Conservation (phyloP, 768 basidiomycete species). For the Tulasnella sp. region DNA sequence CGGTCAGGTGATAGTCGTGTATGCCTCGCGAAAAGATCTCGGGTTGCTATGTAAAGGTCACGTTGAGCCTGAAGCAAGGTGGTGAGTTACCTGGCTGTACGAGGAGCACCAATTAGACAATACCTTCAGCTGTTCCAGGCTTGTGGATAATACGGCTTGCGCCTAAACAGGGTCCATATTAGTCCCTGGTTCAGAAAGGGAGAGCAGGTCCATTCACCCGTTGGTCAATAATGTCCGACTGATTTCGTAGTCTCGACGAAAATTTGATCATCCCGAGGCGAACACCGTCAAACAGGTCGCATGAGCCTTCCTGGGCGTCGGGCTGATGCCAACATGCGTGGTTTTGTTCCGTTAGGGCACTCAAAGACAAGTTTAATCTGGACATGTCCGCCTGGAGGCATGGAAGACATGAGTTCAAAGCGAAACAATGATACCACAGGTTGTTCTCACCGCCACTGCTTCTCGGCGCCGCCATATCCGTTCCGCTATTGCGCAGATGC, state of each 20-base stretch:
- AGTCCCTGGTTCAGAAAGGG: not conserved
- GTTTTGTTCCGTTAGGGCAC: constrained; percentile 71
- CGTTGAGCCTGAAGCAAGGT: constrained; percentile 55
- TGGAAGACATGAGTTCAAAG: constrained; percentile 30
- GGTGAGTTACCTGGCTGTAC: not conserved
- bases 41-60: constrained; percentile 80
- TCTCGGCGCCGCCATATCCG: constrained; percentile 85
- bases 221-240: constrained; percentile 69
- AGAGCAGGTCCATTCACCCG: constrained; percentile 48
- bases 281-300: constrained; percentile 75
- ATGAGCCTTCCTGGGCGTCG: constrained; percentile 40
- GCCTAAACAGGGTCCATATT: constrained; percentile 44
- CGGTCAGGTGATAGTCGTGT: constrained; percentile 86
- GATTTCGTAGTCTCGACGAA: constrained; percentile 60
- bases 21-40: constrained; percentile 80
- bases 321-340: constrained; percentile 81
- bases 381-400: constrained; percentile 69
- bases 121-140: constrained; percentile 76
- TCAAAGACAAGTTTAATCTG: constrained; percentile 75
- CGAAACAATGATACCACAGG: constrained; percentile 12
- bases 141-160: constrained; percentile 57
- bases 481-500: constrained; percentile 80
- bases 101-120: not conserved
- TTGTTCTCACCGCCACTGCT: constrained; percentile 76
- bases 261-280: constrained; percentile 64